Evolutionary conservation across 495 filamentous ascomycete genomes (phyloP).

Genomic region (Sabuloglossum arenarium): DNA sequence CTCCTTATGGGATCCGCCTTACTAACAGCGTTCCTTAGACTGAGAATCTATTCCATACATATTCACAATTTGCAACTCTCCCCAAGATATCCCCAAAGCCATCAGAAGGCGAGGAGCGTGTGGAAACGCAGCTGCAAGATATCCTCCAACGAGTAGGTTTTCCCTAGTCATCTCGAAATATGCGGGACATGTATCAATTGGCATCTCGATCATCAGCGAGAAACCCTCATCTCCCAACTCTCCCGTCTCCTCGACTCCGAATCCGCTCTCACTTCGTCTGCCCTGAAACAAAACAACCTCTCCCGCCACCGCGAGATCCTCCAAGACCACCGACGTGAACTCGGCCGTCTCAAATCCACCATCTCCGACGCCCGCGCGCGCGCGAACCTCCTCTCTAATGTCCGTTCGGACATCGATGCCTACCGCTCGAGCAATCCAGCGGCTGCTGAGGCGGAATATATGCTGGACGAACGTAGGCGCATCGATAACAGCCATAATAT

Average conservation of each 20-base stretch:
- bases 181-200: neutral
- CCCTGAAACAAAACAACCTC: conserved; percentile 86
- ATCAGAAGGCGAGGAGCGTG: conserved; percentile 60
- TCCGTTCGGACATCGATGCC: conserved; percentile 76
- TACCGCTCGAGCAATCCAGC: conserved; percentile 68
- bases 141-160: conserved; percentile 48
- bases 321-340: conserved; percentile 65
- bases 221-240: conserved; percentile 62
- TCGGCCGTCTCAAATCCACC: conserved; percentile 42
- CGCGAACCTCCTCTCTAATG: conserved; percentile 75
- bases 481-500: conserved; percentile 76
- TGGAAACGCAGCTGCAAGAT: conserved; percentile 66
- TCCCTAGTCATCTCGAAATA: neutral
- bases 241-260: conserved; percentile 84
- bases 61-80: conserved; percentile 79
- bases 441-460: conserved; percentile 78
- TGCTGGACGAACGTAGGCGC: conserved; percentile 71
- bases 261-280: conserved; percentile 69
- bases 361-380: conserved; percentile 61
- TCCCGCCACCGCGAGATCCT: conserved; percentile 81
- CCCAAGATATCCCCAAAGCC: conserved; percentile 63
- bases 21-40: conserved; percentile 34
- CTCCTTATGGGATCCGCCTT: neutral
- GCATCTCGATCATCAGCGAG: conserved; percentile 33
- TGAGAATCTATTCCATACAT: conserved; percentile 80